These are phyloP conservation scores for Agaricus blazei DNA, from an alignment of 768 basidiomycete species.

Conservation along the genomic window DNA sequence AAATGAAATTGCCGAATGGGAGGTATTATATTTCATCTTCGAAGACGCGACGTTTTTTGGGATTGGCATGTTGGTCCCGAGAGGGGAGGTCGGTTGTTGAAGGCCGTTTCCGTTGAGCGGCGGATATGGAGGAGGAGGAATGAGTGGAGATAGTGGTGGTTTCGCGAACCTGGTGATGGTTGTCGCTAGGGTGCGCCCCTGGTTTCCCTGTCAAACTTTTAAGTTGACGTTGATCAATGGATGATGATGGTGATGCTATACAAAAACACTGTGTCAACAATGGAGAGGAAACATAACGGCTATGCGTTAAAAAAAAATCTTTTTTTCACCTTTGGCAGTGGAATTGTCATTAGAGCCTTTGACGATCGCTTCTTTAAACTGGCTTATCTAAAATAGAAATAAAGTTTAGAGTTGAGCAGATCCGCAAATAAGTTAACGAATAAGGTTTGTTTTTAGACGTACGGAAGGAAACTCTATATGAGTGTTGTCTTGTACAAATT, in stretches of 20 bases:
- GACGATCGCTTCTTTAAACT: neutral
- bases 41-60: neutral
- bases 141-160: too few species aligned
- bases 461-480: conserved; percentile 2
- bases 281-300: neutral
- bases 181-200: neutral
- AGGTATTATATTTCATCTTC: neutral
- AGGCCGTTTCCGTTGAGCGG: neutral
- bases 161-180: neutral
- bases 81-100: neutral
- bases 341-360: neutral
- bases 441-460: neutral
- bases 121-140: too few species aligned
- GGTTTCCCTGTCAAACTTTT: neutral
- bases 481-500: neutral
- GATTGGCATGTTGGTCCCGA: neutral
- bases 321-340: neutral
- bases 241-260: neutral
- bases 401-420: neutral
- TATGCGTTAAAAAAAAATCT: neutral
- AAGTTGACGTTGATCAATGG: neutral
- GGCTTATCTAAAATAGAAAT: neutral
- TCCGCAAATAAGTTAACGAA: too few species aligned
- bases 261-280: neutral
- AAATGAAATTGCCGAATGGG: neutral